phyloP scores from a whole-genome alignment of 441 rosid species.

The Manihot esculenta region DNA sequence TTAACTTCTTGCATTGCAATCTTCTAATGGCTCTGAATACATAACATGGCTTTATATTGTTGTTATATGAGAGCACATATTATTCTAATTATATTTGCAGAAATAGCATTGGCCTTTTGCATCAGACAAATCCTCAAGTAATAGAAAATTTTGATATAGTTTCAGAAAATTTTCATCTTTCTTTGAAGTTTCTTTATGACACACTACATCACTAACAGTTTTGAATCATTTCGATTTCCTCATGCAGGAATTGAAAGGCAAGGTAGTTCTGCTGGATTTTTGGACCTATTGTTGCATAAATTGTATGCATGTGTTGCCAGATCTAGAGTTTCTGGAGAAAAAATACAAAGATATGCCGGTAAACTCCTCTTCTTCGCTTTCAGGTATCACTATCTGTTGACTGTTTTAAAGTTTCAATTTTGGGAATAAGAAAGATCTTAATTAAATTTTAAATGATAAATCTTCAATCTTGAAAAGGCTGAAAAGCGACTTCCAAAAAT shows the following conservation, averaged over 20 bases:
- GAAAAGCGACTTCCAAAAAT: background rate
- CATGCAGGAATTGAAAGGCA: slow-evolving; percentile 85
- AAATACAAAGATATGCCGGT: slow-evolving; percentile 90
- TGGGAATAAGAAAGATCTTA: background rate
- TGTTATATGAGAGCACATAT: background rate
- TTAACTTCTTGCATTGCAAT: background rate
- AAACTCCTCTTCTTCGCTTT: slow-evolving; percentile 29
- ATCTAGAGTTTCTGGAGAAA: slow-evolving; percentile 83
- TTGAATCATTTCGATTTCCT: slow-evolving; percentile 22
- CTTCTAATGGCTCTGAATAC: background rate
- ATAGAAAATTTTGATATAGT: background rate
- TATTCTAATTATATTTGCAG: background rate
- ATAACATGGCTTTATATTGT: background rate
- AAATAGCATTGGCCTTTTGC: background rate
- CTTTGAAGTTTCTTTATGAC: background rate
- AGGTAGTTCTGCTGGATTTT: slow-evolving; percentile 91
- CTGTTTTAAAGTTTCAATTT: background rate
- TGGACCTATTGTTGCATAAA: slow-evolving; percentile 99
- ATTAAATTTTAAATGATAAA: background rate
- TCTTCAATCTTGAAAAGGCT: background rate
- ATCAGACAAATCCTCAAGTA: background rate
- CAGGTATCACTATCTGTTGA: slow-evolving; percentile 19
- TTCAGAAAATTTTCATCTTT: background rate
- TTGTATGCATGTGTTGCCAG: slow-evolving; percentile 94
- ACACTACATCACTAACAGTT: slow-evolving; percentile 11